Evolutionary conservation across 2,329 filamentous ascomycete species (phyloP).

Genomic region (Fusarium humuli): DNA sequence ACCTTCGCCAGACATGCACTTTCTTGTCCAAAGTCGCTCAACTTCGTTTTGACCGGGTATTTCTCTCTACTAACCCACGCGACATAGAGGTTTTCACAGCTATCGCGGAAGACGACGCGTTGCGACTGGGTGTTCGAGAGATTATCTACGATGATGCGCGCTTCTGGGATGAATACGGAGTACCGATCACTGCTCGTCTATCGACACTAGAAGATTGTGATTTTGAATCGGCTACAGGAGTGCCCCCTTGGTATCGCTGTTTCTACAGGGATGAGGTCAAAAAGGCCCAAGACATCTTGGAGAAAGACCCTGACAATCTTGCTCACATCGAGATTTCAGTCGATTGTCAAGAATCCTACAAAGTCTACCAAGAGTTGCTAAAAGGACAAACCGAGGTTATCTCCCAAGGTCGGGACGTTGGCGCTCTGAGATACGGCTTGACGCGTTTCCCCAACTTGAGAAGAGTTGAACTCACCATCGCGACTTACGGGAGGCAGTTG

Average conservation of each 20-base stretch:
- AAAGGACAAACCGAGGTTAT: slow-evolving; percentile 51
- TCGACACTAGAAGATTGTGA: not conserved
- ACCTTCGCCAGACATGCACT: slow-evolving; percentile 11
- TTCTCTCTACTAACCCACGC: slow-evolving; percentile 33
- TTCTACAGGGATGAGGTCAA: not conserved
- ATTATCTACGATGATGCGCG: slow-evolving; percentile 40
- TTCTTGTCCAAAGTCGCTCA: not conserved
- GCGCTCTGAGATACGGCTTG: slow-evolving; percentile 48
- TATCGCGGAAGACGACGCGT: slow-evolving; percentile 27
- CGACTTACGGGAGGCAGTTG: slow-evolving; percentile 53
- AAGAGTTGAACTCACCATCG: slow-evolving; percentile 54
- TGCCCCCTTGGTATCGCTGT: not conserved
- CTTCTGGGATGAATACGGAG: not conserved
- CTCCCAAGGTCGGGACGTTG: slow-evolving; percentile 43
- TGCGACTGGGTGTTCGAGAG: slow-evolving; percentile 17
- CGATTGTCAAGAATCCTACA: slow-evolving; percentile 30
- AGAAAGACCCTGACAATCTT: not conserved
- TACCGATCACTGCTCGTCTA: too few species aligned
- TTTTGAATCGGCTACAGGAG: not conserved
- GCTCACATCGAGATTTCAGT: not conserved
- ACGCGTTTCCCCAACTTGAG: slow-evolving; percentile 51
- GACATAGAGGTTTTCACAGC: slow-evolving; percentile 34
- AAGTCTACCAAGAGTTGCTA: slow-evolving; percentile 50
- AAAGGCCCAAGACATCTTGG: not conserved
- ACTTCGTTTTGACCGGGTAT: slow-evolving; percentile 1